Percentiles rank a stretch among this genome's conserved stretches.
These are phyloP conservation scores for Lactarius sanguifluus DNA, from an alignment of 768 basidiomycete genomes.

Conservation along the genomic window DNA sequence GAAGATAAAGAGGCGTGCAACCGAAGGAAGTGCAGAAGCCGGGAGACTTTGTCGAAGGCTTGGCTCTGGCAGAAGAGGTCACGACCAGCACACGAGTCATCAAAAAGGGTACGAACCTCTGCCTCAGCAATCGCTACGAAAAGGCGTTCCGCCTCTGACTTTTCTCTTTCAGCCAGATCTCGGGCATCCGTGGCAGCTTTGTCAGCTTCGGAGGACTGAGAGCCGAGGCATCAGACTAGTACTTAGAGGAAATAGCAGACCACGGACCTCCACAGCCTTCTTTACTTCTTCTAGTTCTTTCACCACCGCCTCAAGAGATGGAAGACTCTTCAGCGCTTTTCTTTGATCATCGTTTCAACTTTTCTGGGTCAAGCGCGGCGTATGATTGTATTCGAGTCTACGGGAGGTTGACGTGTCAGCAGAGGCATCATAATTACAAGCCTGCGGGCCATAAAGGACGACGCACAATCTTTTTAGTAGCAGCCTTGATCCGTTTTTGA, in stretches of 20 bases:
- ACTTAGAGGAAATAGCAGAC: background rate
- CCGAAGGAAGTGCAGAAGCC: slow-evolving; percentile 59
- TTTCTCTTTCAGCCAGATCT: slow-evolving; percentile 58
- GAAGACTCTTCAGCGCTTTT: slow-evolving; percentile 66
- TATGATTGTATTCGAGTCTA: slow-evolving; percentile 77
- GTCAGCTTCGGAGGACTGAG: slow-evolving; percentile 64
- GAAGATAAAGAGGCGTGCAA: slow-evolving; percentile 51
- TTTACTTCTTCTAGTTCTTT: slow-evolving; percentile 85
- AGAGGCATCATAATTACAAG: slow-evolving; percentile 18
- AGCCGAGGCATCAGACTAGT: slow-evolving; percentile 7
- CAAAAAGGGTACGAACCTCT: slow-evolving; percentile 46
- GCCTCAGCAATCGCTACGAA: slow-evolving; percentile 55
- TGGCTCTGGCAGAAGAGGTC: slow-evolving; percentile 41
- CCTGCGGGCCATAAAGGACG: slow-evolving; percentile 24
- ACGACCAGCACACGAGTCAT: background rate
- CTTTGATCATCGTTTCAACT: slow-evolving; percentile 91
- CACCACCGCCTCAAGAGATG: slow-evolving; percentile 71
- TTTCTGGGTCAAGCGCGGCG: slow-evolving; percentile 60
- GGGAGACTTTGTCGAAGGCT: slow-evolving; percentile 44
- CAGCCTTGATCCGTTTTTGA: slow-evolving; percentile 71
- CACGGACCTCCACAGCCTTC: slow-evolving; percentile 76
- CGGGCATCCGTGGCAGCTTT: slow-evolving; percentile 52
- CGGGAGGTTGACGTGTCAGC: slow-evolving; percentile 5
- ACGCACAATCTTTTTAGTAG: slow-evolving; percentile 83
- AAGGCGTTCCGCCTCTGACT: slow-evolving; percentile 54